These are phyloP conservation scores for Cladophialophora bantiana DNA, from an alignment of 2,329 filamentous ascomycete species.

Conservation along the genomic window DNA sequence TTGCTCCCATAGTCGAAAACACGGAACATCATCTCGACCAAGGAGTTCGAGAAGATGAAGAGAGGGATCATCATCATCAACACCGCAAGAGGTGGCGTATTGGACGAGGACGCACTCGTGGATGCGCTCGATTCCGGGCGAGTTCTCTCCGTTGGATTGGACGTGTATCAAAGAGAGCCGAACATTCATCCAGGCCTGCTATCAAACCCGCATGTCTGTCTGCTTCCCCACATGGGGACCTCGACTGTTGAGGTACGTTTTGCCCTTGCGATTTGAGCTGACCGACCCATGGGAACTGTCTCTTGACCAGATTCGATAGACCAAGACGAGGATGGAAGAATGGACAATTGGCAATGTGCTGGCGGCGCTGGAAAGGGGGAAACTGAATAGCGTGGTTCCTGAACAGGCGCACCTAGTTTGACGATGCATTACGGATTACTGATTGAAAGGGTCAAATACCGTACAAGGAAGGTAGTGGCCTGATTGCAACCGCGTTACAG, in stretches of 20 bases:
- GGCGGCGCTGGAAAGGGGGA: slow-evolving; percentile 18
- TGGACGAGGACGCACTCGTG: slow-evolving; percentile 81
- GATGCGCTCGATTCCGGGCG: slow-evolving; percentile 72
- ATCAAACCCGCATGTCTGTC: slow-evolving; percentile 68
- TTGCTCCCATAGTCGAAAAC: slow-evolving; percentile 60
- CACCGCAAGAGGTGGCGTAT: slow-evolving; percentile 80
- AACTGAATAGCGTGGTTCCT: slow-evolving; percentile 12
- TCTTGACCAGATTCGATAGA: background rate
- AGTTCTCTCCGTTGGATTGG: slow-evolving; percentile 75
- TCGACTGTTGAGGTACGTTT: slow-evolving; percentile 68
- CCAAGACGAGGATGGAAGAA: slow-evolving; percentile 28
- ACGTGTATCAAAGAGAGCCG: slow-evolving; percentile 84
- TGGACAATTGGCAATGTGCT: slow-evolving; percentile 20
- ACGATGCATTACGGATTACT: background rate
- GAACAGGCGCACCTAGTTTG: slow-evolving; percentile 21
- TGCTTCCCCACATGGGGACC: slow-evolving; percentile 83
- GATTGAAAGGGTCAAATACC: no score
- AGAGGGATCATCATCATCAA: slow-evolving; percentile 78
- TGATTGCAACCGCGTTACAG: background rate
- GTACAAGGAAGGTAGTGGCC: background rate
- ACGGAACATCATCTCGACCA: slow-evolving; percentile 74
- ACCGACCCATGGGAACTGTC: background rate
- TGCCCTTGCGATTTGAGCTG: background rate
- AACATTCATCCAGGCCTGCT: slow-evolving; percentile 75
- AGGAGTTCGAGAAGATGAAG: slow-evolving; percentile 80